Evolutionary conservation across 108 stramenopile species (phyloP), one percentile per base, ranked within the genome.

Genomic region (Discostella pseudostelligera): DNA sequence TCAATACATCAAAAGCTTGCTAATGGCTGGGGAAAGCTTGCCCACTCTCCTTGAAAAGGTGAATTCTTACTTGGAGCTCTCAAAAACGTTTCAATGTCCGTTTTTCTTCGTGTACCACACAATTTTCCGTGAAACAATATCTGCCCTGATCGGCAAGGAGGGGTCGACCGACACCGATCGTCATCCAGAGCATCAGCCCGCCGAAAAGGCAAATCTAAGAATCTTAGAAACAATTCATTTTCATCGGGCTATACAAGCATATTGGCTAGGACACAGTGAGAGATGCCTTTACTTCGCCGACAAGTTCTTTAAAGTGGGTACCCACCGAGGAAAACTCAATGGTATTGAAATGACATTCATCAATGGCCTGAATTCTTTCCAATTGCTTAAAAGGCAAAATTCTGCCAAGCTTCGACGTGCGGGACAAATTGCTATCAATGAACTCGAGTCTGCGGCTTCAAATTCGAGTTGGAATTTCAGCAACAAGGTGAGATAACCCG

Each of bases 11-110:
- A 54, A 48, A 0, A 48, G 28, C 8, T 39, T 57, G 17, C 22
- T 74, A 21, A 43, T 51, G 17, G 44, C 60, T 12, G 74, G 74
- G 28, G 40, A 28, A 12, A 74, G 62, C 2, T 43, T 74, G 35
- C 60, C 50, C 8, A 19, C 24, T 19, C 58, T 74, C 13, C 36
- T 61, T 16, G 39, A 44, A 2, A 61, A 67, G 44, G 37, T 67
- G 21, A 59, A 74, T 32, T 50, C 59, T 28, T 65, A 67, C 42
- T 28, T 74, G 21, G 51, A 54, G 45, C 45, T 74, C 22, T 16
- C 59, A 1, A 17, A 22, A 25, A 16, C 6, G 17, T 53, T 55
- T 37, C 46, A 46, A 40, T 19, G 10, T 45, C 35, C 59, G 25
- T 39, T 43, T 13, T 17, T 36, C 42, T 61, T 9, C 20, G 25